These are phyloP conservation scores for Russula vinacea DNA, from an alignment of 768 basidiomycete genomes.

Conservation along the genomic window DNA sequence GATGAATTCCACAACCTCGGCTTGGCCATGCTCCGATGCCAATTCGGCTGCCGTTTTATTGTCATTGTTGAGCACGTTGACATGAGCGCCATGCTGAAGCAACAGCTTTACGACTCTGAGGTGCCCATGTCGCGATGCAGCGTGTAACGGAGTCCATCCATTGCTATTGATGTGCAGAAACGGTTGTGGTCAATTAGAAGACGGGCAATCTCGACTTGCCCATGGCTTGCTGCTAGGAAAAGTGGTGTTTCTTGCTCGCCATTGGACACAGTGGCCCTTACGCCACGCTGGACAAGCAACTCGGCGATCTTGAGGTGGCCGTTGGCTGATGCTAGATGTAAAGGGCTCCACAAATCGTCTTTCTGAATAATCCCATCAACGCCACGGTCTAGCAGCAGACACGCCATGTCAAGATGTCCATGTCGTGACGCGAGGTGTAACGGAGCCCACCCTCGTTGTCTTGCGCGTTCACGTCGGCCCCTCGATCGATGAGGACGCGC, in stretches of 20 bases:
- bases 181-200: slow-evolving; percentile 11
- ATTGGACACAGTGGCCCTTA: not conserved
- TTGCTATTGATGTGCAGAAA: not conserved
- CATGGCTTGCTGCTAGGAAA: not conserved
- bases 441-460: not conserved
- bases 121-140: not conserved
- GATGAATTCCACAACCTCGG: not conserved
- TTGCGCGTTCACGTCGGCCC: not conserved
- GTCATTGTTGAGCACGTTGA: not conserved
- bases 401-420: not conserved
- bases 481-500: not conserved
- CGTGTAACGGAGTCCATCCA: slow-evolving; percentile 7
- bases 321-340: not conserved
- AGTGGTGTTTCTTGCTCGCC: not conserved
- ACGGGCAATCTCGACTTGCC: not conserved
- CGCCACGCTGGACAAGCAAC: not conserved
- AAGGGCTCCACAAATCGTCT: not conserved
- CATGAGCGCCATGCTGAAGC: not conserved
- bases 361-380: not conserved
- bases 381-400: not conserved
- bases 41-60: not conserved
- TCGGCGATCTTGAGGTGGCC: not conserved
- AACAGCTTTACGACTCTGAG: not conserved
- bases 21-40: not conserved
- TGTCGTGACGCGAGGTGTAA: not conserved